Evolutionary conservation across 176 grass and related monocot genomes (phyloP), one percentile per base, ranked within the genome.

Genomic region (Sorghum bicolor): DNA sequence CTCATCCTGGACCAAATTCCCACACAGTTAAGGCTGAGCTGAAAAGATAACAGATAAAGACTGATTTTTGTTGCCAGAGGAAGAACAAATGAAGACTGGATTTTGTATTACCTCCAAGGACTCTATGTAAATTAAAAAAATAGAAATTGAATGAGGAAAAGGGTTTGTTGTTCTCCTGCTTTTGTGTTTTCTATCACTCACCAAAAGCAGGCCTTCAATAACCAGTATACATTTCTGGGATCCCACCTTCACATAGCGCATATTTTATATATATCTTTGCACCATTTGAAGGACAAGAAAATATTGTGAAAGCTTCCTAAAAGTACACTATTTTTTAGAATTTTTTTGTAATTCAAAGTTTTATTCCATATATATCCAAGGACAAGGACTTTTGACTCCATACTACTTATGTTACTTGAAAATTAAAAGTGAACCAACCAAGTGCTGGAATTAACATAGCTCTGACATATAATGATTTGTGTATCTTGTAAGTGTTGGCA

Each of bases 371-470:
- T 82, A 38, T 31, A 28, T 37, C 15, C 30, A 66, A 29, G 30
- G 41, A 17, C 30, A 65, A 50, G 20, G 58, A 48, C 32, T 65
- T 37, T 44, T 53, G 10, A 30, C 29, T 57, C 16, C 17, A 24
- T 15, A 70, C 4, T 47, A 36, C 19, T 48, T 45, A 43, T 48
- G 12, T 60, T 36, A 14, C 24, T 32, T 63, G 22, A 45, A 48
- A 86, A 79, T 36, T 52, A 44, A 58, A 73, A 33, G 50, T 68
- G 19, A 40, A 78, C 70, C 64, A 24, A 78, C 47, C 0, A 41
- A 53, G 29, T 72, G 75, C 75, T 72, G 44, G 36, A 62, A 78
- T 38, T 17, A 2, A 85, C 69, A 48, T 4, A 4, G 10, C 8
- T 74, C 5, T 3, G 12, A 55, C 6, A 55, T 26, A 80, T 20